Base-by-base conservation (phyloP, 2,329 filamentous ascomycete genomes). In the Lizonia empirigonia region DNA sequence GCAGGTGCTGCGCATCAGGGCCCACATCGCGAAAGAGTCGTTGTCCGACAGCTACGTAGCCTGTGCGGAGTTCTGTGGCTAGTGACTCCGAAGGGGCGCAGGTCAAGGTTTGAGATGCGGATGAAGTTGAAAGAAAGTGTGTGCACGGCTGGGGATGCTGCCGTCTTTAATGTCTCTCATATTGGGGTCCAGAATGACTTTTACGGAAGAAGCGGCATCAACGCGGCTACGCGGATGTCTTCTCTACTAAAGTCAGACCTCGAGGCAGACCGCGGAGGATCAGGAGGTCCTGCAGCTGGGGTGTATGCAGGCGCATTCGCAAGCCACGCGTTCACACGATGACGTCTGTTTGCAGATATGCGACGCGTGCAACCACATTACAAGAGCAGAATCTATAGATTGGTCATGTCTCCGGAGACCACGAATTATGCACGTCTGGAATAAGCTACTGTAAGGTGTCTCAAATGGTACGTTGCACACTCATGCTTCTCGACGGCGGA, bases 121-220 rank as follows among this genome's bases (percentile, higher is more conserved):
- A 5, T 18, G 10, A 26, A 24, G 16, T 22, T 12, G 10, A 29
- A 39, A 23, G 27, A 39, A 24, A 30, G 18, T 8, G n/a, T 23
- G 15, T 15, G 27, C 20, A 22, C 13, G 12, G 16, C 23, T 39
- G 34, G 40, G 44, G 40, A n/a, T 7, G 10, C 19, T 23, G 12
- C 20, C 15, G 20, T 44, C 44, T 53, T 27, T 48, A 42, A 34
- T n/a, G 23, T 10, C 5, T 5, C n/a, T 18, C 13, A 47, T 1
- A n/a, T 34, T 20, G 23, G 29, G 29, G 47, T 38, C 39, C 15
- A 44, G 22, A 44, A 34, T 38, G 40, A 9, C 12, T 20, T 9
- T 36, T 16, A 42, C 42, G 49, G 49, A 39, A 34, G 42, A 22
- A 33, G 13, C 49, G 49, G 49, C 49, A 52, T 20, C 19, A 16